Percentiles rank a stretch among this genome's conserved stretches.
Evolutionary conservation across 352 stramenopile species (phyloP).

Genomic region (Pythium insidiosum): DNA sequence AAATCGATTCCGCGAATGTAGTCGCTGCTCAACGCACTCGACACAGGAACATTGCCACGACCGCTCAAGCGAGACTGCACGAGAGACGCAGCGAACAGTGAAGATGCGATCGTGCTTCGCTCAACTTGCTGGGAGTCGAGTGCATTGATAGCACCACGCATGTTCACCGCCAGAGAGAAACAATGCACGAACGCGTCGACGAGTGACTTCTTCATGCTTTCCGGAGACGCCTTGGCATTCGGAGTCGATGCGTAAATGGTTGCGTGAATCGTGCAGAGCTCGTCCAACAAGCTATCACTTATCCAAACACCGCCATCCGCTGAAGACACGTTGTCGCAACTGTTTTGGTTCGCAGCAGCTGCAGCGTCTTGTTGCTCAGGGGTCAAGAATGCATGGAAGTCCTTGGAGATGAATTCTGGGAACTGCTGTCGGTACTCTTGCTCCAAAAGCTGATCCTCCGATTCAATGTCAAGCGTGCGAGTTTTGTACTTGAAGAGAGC

Average conservation of each 20-base stretch:
- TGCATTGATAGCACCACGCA: slow-evolving; percentile 61
- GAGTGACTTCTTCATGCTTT: slow-evolving; percentile 24
- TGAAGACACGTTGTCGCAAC: too few relatives aligned
- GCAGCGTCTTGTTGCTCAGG: slow-evolving; percentile 20
- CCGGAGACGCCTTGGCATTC: not conserved
- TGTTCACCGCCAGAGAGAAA: slow-evolving; percentile 59
- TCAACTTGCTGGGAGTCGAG: slow-evolving; percentile 35
- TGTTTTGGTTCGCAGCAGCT: not conserved
- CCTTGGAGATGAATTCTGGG: slow-evolving; percentile 80
- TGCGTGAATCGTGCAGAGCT: slow-evolving; percentile 59
- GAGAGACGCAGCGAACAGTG: slow-evolving; percentile 54
- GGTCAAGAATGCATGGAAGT: slow-evolving; percentile 64
- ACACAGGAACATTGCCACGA: slow-evolving; percentile 38
- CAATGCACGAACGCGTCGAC: slow-evolving; percentile 58
- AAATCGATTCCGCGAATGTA: slow-evolving; percentile 89
- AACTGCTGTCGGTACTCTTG: slow-evolving; percentile 90
- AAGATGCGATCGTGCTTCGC: slow-evolving; percentile 36
- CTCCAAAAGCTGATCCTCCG: slow-evolving; percentile 80
- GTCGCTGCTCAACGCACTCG: slow-evolving; percentile 55
- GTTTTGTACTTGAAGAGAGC: slow-evolving; percentile 84
- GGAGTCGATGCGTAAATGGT: slow-evolving; percentile 45
- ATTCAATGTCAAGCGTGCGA: slow-evolving; percentile 70
- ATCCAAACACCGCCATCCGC: slow-evolving; percentile 46
- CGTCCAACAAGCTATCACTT: slow-evolving; percentile 64
- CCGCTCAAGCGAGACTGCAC: slow-evolving; percentile 61